These are phyloP conservation scores for Candida sojae DNA, from an alignment of 1,139 yeast species.

Conservation along the genomic window DNA sequence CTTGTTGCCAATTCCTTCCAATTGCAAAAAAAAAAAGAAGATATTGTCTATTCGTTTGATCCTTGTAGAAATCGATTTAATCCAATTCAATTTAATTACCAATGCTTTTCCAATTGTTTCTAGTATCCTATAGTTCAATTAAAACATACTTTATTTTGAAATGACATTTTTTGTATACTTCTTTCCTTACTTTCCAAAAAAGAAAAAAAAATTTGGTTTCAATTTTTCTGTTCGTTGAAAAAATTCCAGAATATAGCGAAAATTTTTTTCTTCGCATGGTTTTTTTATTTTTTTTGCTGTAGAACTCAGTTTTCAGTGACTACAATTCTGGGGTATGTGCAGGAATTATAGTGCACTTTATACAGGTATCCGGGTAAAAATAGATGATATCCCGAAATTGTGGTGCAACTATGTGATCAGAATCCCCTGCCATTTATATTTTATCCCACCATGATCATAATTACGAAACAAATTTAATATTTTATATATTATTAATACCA, in stretches of 20 bases:
- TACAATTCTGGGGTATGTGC: background rate
- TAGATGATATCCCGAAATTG: too few relatives aligned
- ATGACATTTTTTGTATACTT: slow-evolving; percentile 35
- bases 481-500: too few relatives aligned
- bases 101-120: background rate
- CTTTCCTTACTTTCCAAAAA: slow-evolving; percentile 7
- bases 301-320: slow-evolving; percentile 1
- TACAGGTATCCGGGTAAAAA: background rate
- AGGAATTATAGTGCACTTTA: background rate
- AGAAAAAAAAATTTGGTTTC: background rate
- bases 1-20: too few relatives aligned
- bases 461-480: too few relatives aligned
- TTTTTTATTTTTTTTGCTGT: background rate
- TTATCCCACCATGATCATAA: too few relatives aligned
- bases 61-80: too few relatives aligned
- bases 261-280: background rate
- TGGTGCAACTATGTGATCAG: too few relatives aligned
- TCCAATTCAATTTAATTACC: background rate
- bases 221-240: slow-evolving; percentile 3
- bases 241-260: background rate
- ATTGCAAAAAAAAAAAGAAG: too few relatives aligned
- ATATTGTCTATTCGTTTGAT: too few relatives aligned
- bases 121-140: background rate
- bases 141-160: slow-evolving; percentile 51
- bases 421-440: too few relatives aligned